These are phyloP conservation scores for Pseudocercospora musae DNA, from an alignment of 2,329 filamentous ascomycete genomes.

Conservation along the genomic window DNA sequence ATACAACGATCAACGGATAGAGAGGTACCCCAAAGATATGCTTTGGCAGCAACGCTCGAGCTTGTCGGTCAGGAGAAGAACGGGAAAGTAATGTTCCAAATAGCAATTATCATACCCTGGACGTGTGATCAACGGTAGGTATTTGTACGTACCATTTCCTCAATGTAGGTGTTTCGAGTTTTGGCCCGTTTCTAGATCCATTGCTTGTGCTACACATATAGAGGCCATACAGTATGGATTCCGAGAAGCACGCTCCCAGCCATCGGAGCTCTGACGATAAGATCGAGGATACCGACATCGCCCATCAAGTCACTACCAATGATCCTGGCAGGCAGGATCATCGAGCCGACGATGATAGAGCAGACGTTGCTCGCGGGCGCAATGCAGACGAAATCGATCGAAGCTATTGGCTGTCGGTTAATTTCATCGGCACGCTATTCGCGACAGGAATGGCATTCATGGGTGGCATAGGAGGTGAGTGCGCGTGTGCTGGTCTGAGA, in stretches of 20 bases:
- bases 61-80: neutral
- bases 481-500: neutral
- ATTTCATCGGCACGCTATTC: conserved; percentile 25
- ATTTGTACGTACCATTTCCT: neutral
- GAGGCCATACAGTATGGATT: neutral
- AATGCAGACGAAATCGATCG: conserved; percentile 22
- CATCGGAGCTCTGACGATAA: neutral
- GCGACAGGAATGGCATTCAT: conserved; percentile 25
- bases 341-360: conserved; percentile 22
- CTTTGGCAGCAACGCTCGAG: neutral
- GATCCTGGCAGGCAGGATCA: conserved; percentile 8
- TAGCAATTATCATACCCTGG: neutral
- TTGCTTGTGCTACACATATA: neutral
- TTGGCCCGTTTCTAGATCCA: neutral
- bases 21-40: neutral
- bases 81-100: neutral
- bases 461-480: conserved; percentile 26
- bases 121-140: neutral
- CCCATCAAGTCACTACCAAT: neutral
- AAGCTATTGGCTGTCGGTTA: conserved; percentile 26
- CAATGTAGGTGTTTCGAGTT: neutral
- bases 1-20: neutral
- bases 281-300: neutral
- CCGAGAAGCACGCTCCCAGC: neutral
- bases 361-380: conserved; percentile 21